phyloP scores from a whole-genome alignment of 2,329 filamentous ascomycete species.

The Cladorrhinum sp. region DNA sequence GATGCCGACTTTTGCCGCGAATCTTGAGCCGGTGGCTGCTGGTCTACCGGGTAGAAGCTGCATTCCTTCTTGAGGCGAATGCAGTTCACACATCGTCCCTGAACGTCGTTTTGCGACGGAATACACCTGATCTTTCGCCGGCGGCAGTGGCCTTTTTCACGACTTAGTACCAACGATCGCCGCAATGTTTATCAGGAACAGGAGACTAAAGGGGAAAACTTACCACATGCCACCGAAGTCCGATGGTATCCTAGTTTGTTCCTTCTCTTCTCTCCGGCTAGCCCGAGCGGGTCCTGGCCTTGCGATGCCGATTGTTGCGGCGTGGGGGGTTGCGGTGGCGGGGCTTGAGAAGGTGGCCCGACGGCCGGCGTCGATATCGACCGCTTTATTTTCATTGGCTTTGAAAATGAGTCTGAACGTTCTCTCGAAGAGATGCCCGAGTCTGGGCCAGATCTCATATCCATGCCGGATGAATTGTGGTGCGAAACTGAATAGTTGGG shows the following conservation, averaged over 20 bases:
- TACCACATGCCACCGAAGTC: constrained; percentile 93
- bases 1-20: constrained; percentile 42
- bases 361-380: constrained; percentile 50
- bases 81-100: constrained; percentile 84
- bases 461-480: constrained; percentile 33
- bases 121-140: constrained; percentile 92
- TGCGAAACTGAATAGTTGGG: constrained; percentile 33
- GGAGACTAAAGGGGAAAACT: constrained; percentile 43
- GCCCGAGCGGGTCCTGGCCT: constrained; percentile 35
- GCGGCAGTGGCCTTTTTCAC: constrained; percentile 73
- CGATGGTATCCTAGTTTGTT: constrained; percentile 96
- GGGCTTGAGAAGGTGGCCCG: constrained; percentile 39
- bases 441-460: constrained; percentile 32
- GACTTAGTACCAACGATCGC: constrained; percentile 15
- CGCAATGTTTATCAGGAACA: neutral
- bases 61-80: constrained; percentile 94
- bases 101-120: constrained; percentile 66
- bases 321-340: constrained; percentile 27
- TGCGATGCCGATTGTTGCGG: constrained; percentile 29
- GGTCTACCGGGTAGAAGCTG: constrained; percentile 86
- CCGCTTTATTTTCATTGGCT: constrained; percentile 44
- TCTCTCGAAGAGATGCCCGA: constrained; percentile 35
- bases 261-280: constrained; percentile 56
- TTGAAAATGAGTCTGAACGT: constrained; percentile 38
- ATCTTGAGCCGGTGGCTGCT: constrained; percentile 55